phyloP scores from a whole-genome alignment of 2,329 filamentous ascomycete species.

The Colletotrichum sansevieriae region DNA sequence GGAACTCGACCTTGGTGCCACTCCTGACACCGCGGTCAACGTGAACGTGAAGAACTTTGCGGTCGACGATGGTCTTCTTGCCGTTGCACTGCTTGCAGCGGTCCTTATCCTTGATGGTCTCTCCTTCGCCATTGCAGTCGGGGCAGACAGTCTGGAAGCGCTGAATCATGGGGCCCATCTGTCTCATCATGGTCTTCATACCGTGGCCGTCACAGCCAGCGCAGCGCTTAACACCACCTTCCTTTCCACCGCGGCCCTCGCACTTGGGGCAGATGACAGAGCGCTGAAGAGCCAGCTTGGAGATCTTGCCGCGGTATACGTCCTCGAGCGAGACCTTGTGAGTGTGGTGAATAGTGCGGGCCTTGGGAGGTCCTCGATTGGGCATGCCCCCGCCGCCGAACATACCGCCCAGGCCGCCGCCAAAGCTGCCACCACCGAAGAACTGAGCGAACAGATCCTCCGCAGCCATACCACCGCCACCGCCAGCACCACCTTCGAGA shows the following conservation, averaged over 20 bases:
- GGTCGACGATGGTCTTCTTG: slow-evolving; percentile 98
- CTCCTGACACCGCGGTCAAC: slow-evolving; percentile 94
- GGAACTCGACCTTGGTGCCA: slow-evolving; percentile 97
- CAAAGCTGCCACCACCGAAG: slow-evolving; percentile 83
- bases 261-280: slow-evolving; percentile 97
- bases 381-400: slow-evolving; percentile 82
- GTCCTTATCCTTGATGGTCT: slow-evolving; percentile 97
- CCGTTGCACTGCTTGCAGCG: slow-evolving; percentile 96
- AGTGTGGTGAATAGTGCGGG: slow-evolving; percentile 96
- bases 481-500: slow-evolving; percentile 86
- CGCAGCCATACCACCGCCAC: slow-evolving; percentile 87
- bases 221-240: slow-evolving; percentile 96
- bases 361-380: slow-evolving; percentile 85
- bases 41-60: slow-evolving; percentile 98
- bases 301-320: slow-evolving; percentile 97
- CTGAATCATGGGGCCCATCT: slow-evolving; percentile 99
- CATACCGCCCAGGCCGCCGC: slow-evolving; percentile 82
- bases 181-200: slow-evolving; percentile 99
- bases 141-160: slow-evolving; percentile 99
- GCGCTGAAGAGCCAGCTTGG: slow-evolving; percentile 96
- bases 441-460: slow-evolving; percentile 98
- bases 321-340: slow-evolving; percentile 99
- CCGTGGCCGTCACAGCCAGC: slow-evolving; percentile 90
- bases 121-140: slow-evolving; percentile 97
- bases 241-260: slow-evolving; percentile 94